Evolutionary conservation across 2,329 filamentous ascomycete species (phyloP).

Genomic region (Pseudogymnoascus sp.): DNA sequence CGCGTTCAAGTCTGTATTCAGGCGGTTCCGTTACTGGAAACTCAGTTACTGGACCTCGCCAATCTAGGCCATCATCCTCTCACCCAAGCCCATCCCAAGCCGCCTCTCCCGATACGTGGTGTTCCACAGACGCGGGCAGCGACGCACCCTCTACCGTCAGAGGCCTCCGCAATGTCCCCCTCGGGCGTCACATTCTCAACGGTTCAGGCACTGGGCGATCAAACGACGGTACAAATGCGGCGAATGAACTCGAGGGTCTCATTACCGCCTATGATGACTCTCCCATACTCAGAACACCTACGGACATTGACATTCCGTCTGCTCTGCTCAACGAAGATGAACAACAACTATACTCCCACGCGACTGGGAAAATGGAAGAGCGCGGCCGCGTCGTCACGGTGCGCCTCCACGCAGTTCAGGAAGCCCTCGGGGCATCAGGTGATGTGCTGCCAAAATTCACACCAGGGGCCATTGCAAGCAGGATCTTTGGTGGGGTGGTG

Average conservation of each 20-base stretch:
- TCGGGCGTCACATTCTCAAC: not conserved
- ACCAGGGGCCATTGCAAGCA: not conserved
- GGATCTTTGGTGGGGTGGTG: conserved; percentile 8
- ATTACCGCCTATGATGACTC: not conserved
- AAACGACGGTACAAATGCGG: not conserved
- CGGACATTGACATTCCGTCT: not conserved
- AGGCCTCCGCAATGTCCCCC: not conserved
- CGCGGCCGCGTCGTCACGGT: conserved; percentile 5
- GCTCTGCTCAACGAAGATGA: not conserved
- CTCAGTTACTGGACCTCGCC: not conserved
- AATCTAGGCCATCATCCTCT: not conserved
- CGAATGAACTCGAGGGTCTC: not conserved
- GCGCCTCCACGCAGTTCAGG: not conserved
- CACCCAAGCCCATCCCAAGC: not conserved
- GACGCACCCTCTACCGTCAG: not conserved
- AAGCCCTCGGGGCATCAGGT: not conserved
- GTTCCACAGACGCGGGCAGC: not conserved
- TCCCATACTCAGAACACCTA: not conserved
- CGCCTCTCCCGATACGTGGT: not conserved
- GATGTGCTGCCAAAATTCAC: conserved; percentile 1
- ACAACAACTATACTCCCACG: not conserved
- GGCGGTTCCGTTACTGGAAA: not conserved
- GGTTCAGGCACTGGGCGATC: not conserved
- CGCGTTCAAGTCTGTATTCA: not conserved
- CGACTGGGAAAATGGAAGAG: not conserved